A percentile compares a stretch with the other conserved stretches of the same genome.
phyloP scores from a whole-genome alignment of 768 basidiomycete genomes.

The Strobilomyces confusus region DNA sequence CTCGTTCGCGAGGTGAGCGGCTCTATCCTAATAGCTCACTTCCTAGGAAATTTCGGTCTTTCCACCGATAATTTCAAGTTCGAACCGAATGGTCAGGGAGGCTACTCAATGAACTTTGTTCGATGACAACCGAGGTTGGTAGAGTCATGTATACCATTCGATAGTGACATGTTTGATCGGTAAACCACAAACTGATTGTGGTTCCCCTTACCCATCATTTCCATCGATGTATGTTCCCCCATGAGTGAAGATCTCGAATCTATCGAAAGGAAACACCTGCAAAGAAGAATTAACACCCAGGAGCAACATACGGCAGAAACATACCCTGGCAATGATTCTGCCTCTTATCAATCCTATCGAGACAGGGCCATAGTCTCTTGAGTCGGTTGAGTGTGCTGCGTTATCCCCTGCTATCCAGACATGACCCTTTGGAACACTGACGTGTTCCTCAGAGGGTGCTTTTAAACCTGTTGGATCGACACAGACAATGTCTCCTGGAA shows the following conservation, averaged over 20 bases:
- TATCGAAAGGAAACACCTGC: slow-evolving; percentile 30
- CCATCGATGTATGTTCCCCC: slow-evolving; percentile 20
- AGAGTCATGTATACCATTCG: background rate
- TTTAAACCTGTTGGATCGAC: slow-evolving; percentile 76
- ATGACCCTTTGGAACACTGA: slow-evolving; percentile 79
- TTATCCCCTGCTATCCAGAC: slow-evolving; percentile 94
- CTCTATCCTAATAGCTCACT: background rate
- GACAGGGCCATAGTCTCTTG: slow-evolving; percentile 89
- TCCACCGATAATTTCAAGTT: slow-evolving; percentile 98
- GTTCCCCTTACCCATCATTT: background rate
- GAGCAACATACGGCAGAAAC: slow-evolving; percentile 12
- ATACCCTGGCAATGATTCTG: slow-evolving; percentile 61
- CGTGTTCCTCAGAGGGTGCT: slow-evolving; percentile 66
- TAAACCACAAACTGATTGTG: background rate
- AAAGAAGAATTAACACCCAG: slow-evolving; percentile 1
- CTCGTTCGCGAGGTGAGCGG: background rate
- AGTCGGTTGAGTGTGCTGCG: slow-evolving; percentile 76
- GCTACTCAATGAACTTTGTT: slow-evolving; percentile 88
- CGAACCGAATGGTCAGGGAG: slow-evolving; percentile 89
- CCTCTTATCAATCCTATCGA: slow-evolving; percentile 75
- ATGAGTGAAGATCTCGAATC: slow-evolving; percentile 26
- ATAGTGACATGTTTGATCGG: background rate
- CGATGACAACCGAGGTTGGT: slow-evolving; percentile 31
- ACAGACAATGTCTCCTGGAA: slow-evolving; percentile 86
- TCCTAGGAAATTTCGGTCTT: slow-evolving; percentile 82